A percentile compares a stretch with the other conserved stretches of the same genome.
Evolutionary conservation across 1,139 yeast genomes (phyloP).

Genomic region (Nakaseomyces kungkrabaensis): DNA sequence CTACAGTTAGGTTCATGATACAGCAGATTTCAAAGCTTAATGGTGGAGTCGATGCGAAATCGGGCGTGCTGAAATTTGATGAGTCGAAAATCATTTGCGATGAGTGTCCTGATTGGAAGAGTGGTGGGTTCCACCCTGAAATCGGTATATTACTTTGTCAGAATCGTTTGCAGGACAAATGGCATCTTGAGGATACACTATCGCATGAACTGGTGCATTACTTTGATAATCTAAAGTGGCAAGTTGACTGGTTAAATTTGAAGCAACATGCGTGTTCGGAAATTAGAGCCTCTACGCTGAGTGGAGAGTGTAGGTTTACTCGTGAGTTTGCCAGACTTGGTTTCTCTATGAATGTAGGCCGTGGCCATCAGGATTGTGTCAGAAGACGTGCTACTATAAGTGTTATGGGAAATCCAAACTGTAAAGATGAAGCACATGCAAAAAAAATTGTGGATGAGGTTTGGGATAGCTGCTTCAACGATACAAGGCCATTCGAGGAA

Average conservation of each 20-base stretch:
- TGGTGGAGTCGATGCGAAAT: conserved; percentile 6
- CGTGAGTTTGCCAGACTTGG: conserved; percentile 59
- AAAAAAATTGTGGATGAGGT: conserved; percentile 72
- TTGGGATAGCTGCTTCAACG: conserved; percentile 88
- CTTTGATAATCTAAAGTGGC: conserved; percentile 80
- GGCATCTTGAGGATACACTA: conserved; percentile 82
- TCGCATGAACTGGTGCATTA: conserved; percentile 93
- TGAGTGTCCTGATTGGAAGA: conserved; percentile 74
- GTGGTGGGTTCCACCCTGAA: conserved; percentile 92
- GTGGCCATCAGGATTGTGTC: conserved; percentile 87
- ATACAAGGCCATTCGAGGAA: conserved; percentile 91
- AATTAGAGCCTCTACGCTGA: conserved; percentile 81
- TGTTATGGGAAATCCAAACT: conserved; percentile 77
- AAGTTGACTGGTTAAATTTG: conserved; percentile 73
- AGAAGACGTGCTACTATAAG: conserved; percentile 78
- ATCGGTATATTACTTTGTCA: conserved; percentile 81
- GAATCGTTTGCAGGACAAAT: conserved; percentile 64
- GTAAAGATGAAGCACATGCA: conserved; percentile 66
- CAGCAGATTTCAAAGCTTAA: conserved; percentile 62
- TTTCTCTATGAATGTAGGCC: conserved; percentile 30
- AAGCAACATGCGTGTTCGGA: conserved; percentile 96
- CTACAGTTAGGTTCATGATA: conserved; percentile 79
- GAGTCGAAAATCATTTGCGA: conserved; percentile 58
- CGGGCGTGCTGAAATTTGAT: conserved; percentile 17
- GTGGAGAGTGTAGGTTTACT: conserved; percentile 92